Base-by-base conservation (phyloP, 306 rosid genomes). In the Spatholobus suberectus region DNA sequence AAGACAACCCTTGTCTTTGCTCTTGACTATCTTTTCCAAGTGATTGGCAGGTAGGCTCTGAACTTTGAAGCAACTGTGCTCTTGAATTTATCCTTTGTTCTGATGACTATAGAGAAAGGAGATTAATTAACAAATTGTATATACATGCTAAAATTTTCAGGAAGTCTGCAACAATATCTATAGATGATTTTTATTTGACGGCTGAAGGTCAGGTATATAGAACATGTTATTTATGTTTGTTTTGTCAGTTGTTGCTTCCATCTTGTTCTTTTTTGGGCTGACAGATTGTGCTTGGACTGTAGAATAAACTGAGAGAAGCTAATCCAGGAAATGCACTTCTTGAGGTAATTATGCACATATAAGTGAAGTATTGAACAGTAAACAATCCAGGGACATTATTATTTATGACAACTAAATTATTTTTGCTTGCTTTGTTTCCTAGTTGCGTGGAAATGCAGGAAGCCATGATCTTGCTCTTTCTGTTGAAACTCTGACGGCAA, bases 1-100 rank as follows among this genome's bases (percentile, higher is more conserved):
- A 96, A 96, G 90, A 96, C 99, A 47, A 94, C 98, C 26, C 97
- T 96, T 44, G 98, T 96, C 78, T 89, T 89, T 90, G 96, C 98
- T 86, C 97, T 96, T 81, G 92, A 90, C 74, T 94, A 81, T 89
- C 99, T 96, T 80, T 94, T 96, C 73, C 66, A 79, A 69, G 15
- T 49, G 23, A 87, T 77, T 40, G 93, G 89, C 83, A 89, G 91
- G 99, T 93, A 81, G 51, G 75, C 8, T 72, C 14, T 79, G 37
- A 66, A 69, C 63, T 75, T 17, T 67, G 59, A 41, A 71, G 57
- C 7, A 79, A 55, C 63, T 6, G 5, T 78, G 62, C 51, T 41
- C 34, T 67, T 40, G 62, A 44, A 29, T 38, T 86, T 87, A 49
- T 54, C 79, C 78, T 54, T 74, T 43, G 80, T 51, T 75, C 57